Conservation (phyloP, 2,329 filamentous ascomycete species). For the Sclerotinia glacialis region DNA sequence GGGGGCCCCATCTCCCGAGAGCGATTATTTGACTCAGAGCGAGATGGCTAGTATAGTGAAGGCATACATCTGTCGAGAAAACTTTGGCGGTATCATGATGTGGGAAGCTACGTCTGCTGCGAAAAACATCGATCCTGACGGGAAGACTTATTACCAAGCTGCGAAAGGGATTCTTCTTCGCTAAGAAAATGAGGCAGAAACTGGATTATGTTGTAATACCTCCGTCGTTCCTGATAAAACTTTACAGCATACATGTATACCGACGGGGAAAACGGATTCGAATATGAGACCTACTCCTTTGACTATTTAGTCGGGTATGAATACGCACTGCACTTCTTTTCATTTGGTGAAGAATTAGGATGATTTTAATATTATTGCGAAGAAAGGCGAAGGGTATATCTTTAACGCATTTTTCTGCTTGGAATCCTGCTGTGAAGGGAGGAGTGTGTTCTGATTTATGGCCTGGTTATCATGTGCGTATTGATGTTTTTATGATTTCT, state of each 20-base stretch:
- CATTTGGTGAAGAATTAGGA: background rate
- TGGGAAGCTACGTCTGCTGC: slow-evolving; percentile 36
- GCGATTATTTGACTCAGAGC: slow-evolving; percentile 31
- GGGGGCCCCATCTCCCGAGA: slow-evolving; percentile 23
- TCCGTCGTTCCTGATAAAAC: background rate
- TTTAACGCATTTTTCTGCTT: background rate
- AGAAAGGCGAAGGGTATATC: background rate
- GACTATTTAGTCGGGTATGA: background rate
- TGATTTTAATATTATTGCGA: background rate
- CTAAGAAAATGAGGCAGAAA: slow-evolving; percentile 9
- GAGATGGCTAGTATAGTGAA: slow-evolving; percentile 31
- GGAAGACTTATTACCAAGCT: background rate
- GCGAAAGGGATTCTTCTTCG: slow-evolving; percentile 1
- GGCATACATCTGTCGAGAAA: slow-evolving; percentile 25
- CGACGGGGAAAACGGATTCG: background rate
- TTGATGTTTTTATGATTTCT: background rate
- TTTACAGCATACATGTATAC: background rate
- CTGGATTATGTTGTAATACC: slow-evolving; percentile 1
- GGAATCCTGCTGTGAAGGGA: background rate
- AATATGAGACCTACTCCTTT: background rate
- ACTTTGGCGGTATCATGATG: slow-evolving; percentile 39
- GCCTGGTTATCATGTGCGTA: background rate
- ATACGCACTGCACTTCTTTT: background rate
- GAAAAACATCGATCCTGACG: slow-evolving; percentile 24
- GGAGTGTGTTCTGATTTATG: background rate